phyloP scores from a whole-genome alignment of 306 rosid genomes.

The Cucurbita pepo region DNA sequence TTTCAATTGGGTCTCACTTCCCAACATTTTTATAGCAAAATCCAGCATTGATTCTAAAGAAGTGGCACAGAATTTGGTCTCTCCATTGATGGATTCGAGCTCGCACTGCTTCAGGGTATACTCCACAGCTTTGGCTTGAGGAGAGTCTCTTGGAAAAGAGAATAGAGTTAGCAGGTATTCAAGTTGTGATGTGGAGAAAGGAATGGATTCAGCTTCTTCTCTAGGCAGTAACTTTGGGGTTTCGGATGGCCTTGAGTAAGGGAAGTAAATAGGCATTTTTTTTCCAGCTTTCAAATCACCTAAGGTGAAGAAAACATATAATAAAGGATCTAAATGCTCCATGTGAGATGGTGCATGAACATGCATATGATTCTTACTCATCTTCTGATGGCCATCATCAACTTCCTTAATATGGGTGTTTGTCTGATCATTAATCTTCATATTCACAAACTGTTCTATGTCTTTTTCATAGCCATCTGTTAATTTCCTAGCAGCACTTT shows the following conservation, averaged over 20 bases:
- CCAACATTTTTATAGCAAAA: constrained; percentile 21
- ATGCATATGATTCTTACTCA: background rate
- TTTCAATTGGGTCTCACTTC: constrained; percentile 19
- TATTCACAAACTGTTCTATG: background rate
- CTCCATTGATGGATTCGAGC: constrained; percentile 34
- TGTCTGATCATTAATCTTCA: background rate
- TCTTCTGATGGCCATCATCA: constrained; percentile 1
- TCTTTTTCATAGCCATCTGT: background rate
- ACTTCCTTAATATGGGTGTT: background rate
- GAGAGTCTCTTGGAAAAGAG: constrained; percentile 31
- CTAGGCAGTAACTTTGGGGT: constrained; percentile 38
- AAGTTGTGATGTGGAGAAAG: constrained; percentile 36
- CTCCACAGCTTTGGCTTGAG: constrained; percentile 50
- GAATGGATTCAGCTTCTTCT: constrained; percentile 49
- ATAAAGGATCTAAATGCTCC: constrained; percentile 29
- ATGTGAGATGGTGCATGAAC: constrained; percentile 14
- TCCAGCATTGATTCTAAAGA: constrained; percentile 53
- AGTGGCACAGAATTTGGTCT: constrained; percentile 51
- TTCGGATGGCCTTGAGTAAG: constrained; percentile 20
- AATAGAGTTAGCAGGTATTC: constrained; percentile 34
- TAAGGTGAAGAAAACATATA: constrained; percentile 44
- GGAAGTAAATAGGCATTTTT: constrained; percentile 39
- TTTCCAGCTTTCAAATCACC: constrained; percentile 36
- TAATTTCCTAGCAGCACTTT: background rate
- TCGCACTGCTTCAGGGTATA: constrained; percentile 44